phyloP scores from a whole-genome alignment of 2,329 filamentous ascomycete genomes.

The Fusarium sp. region DNA sequence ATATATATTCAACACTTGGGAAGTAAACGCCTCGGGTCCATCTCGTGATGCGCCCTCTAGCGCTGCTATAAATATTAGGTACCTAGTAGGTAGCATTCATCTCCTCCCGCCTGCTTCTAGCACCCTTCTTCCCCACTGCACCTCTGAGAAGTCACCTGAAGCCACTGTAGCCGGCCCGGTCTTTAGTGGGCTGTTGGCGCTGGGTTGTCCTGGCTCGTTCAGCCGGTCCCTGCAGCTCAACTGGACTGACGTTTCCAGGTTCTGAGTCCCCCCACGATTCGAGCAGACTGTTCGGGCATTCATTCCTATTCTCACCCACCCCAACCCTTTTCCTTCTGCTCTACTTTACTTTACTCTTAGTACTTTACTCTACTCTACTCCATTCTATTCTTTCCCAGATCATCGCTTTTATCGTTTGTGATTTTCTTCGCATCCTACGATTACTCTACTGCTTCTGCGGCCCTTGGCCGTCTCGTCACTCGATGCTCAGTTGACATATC shows the following conservation, averaged over 20 bases:
- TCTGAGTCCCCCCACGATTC: conserved; percentile 36
- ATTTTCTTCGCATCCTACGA: not conserved
- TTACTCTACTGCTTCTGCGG: conserved; percentile 13
- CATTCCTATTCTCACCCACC: conserved; percentile 28
- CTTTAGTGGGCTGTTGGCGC: conserved; percentile 27
- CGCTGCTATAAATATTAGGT: not conserved
- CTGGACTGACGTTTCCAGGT: conserved; percentile 31
- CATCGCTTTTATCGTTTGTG: not conserved
- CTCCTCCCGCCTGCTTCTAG: conserved; percentile 32
- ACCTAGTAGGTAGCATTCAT: not conserved
- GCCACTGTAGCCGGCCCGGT: conserved; percentile 39
- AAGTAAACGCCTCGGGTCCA: conserved; percentile 11
- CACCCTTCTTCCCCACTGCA: conserved; percentile 34
- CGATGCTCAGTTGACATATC: conserved; percentile 43
- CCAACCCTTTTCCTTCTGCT: conserved; percentile 34
- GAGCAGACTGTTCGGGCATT: not conserved
- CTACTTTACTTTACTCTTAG: no score
- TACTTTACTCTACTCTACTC: no score
- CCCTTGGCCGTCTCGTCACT: conserved; percentile 27
- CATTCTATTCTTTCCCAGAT: conserved; percentile 10
- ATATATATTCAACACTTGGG: not conserved
- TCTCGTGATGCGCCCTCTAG: conserved; percentile 8
- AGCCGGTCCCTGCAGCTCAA: conserved; percentile 43
- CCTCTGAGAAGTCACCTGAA: conserved; percentile 30
- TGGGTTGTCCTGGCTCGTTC: conserved; percentile 18